Evolutionary conservation across 73 alveolate genomes (phyloP), one percentile per base, ranked within the genome.

Genomic region (Symbiodinium pilosum): DNA sequence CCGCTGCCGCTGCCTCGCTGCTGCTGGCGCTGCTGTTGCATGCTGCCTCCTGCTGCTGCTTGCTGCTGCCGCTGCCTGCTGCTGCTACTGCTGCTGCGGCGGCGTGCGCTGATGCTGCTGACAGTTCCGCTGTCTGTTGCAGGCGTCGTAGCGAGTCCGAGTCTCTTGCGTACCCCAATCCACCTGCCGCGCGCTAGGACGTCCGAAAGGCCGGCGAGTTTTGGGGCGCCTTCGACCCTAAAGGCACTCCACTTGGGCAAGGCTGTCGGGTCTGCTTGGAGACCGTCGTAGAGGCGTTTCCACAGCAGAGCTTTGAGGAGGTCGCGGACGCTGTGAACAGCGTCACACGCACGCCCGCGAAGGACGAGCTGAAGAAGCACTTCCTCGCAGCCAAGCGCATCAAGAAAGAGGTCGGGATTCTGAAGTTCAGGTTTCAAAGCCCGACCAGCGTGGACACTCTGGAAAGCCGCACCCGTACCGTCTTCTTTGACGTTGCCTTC

Each of bases 201-300:
- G 89, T 83, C 64, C 54, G 59, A 38, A 83, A 83, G 89, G 39
- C 28, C 4, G 89, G 89, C 5, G 89, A 83, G 89, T 32, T 83
- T 51, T 83, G 89, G 89, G 89, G 89, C 43, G 59, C 64, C 40
- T 83, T 38, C 38, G 89, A 83, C 64, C 24, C 41, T 39, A 38
- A 32, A 3, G 89, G 89, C 59, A 38, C 59, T 1, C 89, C 89
- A 11, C 3, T 39, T 2, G 89, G 89, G 4, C 39, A 32, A 38
- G 89, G 89, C n/a, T 83, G 89, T 38, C 54, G 89, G 39, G 64
- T 83, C 34, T 83, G 89, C 40, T 59, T 83, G 7, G 89, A 83
- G 40, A 83, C 89, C 32, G 8, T 83, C 36, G n/a, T 39, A 5
- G 89, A 83, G 40, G 89, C 64, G 26, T 83, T 83, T n/a, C 64